Evolutionary conservation across 2,329 filamentous ascomycete species (phyloP).

Genomic region (Nigrograna mackinnonii): DNA sequence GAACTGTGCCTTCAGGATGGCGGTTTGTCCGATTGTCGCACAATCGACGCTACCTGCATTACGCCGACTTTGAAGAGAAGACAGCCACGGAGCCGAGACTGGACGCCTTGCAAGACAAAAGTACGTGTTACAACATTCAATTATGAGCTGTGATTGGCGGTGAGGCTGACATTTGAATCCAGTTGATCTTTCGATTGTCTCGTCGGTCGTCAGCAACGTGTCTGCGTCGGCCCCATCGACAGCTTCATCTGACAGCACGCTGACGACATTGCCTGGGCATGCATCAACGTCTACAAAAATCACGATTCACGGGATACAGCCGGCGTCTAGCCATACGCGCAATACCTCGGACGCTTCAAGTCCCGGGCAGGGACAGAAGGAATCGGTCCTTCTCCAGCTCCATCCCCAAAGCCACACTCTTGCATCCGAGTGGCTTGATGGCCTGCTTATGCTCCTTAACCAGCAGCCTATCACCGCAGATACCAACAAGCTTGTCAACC

Average conservation of each 20-base stretch:
- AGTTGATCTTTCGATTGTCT: conserved; percentile 85
- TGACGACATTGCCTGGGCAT: conserved; percentile 42
- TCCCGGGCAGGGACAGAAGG: conserved; percentile 51
- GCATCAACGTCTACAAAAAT: conserved; percentile 72
- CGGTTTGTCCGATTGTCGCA: conserved; percentile 87
- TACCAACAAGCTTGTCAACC: conserved; percentile 83
- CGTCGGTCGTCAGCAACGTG: conserved; percentile 92
- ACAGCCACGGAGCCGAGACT: conserved; percentile 69
- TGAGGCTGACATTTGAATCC: conserved; percentile 29
- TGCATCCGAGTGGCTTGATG: conserved; percentile 96
- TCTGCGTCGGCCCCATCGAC: conserved; percentile 63
- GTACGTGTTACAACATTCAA: conserved; percentile 41
- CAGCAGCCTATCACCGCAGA: conserved; percentile 97
- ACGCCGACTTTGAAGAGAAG: conserved; percentile 77
- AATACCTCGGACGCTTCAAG: conserved; percentile 34
- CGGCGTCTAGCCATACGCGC: conserved; percentile 32
- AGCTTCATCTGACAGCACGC: conserved; percentile 50
- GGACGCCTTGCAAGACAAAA: conserved; percentile 75
- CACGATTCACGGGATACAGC: conserved; percentile 78
- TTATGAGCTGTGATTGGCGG: conserved; percentile 7
- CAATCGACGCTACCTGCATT: conserved; percentile 88
- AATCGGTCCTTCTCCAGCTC: conserved; percentile 79
- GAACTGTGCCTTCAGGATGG: conserved; percentile 62
- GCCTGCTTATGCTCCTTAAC: conserved; percentile 89
- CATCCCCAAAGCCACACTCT: conserved; percentile 79